phyloP scores from a whole-genome alignment of 2,329 filamentous ascomycete genomes.

The Leptographium lundbergii region DNA sequence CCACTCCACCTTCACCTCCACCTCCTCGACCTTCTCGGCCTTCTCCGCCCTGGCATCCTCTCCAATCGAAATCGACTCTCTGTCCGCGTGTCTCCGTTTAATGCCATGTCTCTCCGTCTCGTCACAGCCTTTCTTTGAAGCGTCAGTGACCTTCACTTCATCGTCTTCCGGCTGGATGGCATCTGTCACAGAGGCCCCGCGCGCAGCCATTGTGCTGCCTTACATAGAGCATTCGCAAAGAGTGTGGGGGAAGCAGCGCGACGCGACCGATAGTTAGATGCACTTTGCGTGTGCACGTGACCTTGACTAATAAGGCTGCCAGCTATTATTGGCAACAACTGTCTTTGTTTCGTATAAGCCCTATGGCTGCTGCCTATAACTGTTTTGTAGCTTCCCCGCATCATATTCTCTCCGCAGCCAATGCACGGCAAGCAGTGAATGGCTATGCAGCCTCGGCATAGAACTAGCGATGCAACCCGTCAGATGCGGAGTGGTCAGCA shows the following conservation, averaged over 20 bases:
- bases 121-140: background rate
- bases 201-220: slow-evolving; percentile 6
- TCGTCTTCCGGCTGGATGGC: slow-evolving; percentile 5
- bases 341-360: no score
- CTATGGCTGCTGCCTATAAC: no score
- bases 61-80: slow-evolving; percentile 23
- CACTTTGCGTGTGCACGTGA: background rate
- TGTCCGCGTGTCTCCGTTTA: slow-evolving; percentile 2
- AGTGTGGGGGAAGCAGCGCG: background rate
- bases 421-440: background rate
- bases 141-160: slow-evolving; percentile 3
- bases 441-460: background rate
- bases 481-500: no score
- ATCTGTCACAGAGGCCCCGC: background rate
- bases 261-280: background rate
- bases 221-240: background rate
- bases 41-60: slow-evolving; percentile 15
- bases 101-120: background rate
- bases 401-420: background rate
- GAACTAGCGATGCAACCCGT: no score
- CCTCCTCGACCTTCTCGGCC: slow-evolving; percentile 19
- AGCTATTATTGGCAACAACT: no score
- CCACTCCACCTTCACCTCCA: slow-evolving; percentile 28
- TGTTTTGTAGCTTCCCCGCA: no score
- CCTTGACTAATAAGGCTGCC: background rate